Evolutionary conservation across 2,329 filamentous ascomycete species (phyloP).

Genomic region (Neophaeococcomyces aloes): DNA sequence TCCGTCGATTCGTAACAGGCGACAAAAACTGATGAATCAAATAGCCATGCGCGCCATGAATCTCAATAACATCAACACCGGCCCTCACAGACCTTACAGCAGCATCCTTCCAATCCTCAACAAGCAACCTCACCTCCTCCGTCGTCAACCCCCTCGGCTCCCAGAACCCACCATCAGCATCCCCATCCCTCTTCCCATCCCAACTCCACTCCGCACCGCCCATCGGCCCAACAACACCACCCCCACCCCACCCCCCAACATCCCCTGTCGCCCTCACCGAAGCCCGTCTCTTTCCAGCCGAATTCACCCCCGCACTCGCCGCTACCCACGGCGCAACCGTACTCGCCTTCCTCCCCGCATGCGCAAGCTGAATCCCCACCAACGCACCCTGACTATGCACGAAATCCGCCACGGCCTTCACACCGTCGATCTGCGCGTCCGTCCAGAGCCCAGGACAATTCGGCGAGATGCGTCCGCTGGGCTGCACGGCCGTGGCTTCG

Average conservation of each 20-base stretch:
- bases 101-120: slow-evolving; percentile 29
- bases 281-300: slow-evolving; percentile 13
- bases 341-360: slow-evolving; percentile 59
- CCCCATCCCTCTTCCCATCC: slow-evolving; percentile 17
- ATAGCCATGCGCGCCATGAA: slow-evolving; percentile 73
- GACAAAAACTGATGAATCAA: slow-evolving; percentile 60
- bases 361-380: slow-evolving; percentile 68
- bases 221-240: slow-evolving; percentile 19
- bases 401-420: slow-evolving; percentile 60
- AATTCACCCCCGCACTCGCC: slow-evolving; percentile 20
- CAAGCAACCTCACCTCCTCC: slow-evolving; percentile 24
- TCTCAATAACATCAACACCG: slow-evolving; percentile 68
- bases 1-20: slow-evolving; percentile 59
- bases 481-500: slow-evolving; percentile 65
- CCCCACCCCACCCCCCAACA: slow-evolving; percentile 18
- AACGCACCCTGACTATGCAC: slow-evolving; percentile 68
- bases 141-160: slow-evolving; percentile 23
- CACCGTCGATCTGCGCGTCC: slow-evolving; percentile 27
- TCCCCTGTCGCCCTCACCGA: slow-evolving; percentile 13
- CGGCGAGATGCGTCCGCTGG: slow-evolving; percentile 66
- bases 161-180: slow-evolving; percentile 18
- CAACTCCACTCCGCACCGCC: slow-evolving; percentile 17
- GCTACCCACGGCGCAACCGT: slow-evolving; percentile 47
- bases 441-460: slow-evolving; percentile 27
- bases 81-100: slow-evolving; percentile 53